A percentile compares a stretch with the other conserved stretches of the same genome.
Evolutionary conservation across 2,329 filamentous ascomycete genomes (phyloP).

Genomic region (Colletotrichum sp.): DNA sequence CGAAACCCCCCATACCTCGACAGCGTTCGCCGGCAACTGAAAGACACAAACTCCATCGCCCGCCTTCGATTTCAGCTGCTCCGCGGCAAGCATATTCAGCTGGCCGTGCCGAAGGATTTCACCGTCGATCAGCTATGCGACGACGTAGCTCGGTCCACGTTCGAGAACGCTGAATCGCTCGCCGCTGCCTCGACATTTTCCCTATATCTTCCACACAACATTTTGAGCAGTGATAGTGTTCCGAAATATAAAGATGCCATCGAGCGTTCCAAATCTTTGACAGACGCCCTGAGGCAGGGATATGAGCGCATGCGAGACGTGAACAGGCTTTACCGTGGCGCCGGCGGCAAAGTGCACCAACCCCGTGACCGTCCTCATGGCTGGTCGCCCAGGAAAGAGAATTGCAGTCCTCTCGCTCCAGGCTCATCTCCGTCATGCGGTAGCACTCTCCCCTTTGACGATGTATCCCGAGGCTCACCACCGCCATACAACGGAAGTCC

Average conservation of each 20-base stretch:
- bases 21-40: background rate
- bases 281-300: background rate
- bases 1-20: background rate
- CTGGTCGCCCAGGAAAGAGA: background rate
- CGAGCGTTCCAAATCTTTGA: background rate
- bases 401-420: background rate
- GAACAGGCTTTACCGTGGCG: background rate
- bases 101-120: background rate
- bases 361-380: background rate
- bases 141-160: background rate
- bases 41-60: background rate
- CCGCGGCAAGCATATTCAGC: background rate
- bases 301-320: background rate
- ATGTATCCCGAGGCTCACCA: background rate
- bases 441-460: background rate
- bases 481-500: background rate
- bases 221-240: background rate
- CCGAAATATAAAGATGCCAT: background rate
- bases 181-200: background rate
- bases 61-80: background rate
- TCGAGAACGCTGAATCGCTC: background rate
- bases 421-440: background rate
- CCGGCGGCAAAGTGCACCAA: background rate
- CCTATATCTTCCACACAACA: background rate
- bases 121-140: background rate